phyloP scores from a whole-genome alignment of 169 alveolate genomes.

The Plasmodium inui region DNA sequence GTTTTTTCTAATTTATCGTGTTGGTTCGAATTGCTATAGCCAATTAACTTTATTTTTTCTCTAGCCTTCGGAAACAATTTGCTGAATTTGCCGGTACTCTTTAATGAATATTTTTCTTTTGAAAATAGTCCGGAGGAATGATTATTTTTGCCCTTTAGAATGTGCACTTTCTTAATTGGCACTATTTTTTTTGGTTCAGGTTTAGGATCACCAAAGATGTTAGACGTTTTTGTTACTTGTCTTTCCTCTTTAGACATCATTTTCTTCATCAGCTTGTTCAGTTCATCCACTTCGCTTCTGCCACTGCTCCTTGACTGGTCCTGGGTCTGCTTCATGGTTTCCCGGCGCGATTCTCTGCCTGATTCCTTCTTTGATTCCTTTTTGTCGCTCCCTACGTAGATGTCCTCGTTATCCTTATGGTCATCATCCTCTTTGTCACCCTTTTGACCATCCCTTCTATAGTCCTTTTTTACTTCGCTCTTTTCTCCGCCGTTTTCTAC shows the following conservation, averaged over 20 bases:
- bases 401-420: too few species aligned
- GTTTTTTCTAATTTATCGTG: constrained; percentile 37
- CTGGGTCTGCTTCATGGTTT: neutral
- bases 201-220: neutral
- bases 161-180: constrained; percentile 26
- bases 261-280: neutral
- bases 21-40: constrained; percentile 4
- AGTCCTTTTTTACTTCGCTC: neutral
- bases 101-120: constrained; percentile 24
- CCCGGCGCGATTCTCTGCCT: neutral
- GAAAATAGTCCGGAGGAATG: constrained; percentile 12
- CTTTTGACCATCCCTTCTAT: neutral
- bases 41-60: constrained; percentile 19
- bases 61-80: neutral
- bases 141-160: neutral
- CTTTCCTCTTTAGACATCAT: constrained; percentile 10
- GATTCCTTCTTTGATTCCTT: neutral
- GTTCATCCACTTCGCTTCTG: neutral
- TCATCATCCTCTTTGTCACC: too few species aligned
- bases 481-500: neutral
- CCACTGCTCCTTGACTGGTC: neutral
- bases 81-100: constrained; percentile 16
- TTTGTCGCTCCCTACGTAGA: neutral
- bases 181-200: neutral
- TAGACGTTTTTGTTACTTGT: neutral